Evolutionary conservation across 495 filamentous ascomycete genomes (phyloP), one percentile per base, ranked within the genome.

Genomic region (Pyrenopolyporus hunteri): DNA sequence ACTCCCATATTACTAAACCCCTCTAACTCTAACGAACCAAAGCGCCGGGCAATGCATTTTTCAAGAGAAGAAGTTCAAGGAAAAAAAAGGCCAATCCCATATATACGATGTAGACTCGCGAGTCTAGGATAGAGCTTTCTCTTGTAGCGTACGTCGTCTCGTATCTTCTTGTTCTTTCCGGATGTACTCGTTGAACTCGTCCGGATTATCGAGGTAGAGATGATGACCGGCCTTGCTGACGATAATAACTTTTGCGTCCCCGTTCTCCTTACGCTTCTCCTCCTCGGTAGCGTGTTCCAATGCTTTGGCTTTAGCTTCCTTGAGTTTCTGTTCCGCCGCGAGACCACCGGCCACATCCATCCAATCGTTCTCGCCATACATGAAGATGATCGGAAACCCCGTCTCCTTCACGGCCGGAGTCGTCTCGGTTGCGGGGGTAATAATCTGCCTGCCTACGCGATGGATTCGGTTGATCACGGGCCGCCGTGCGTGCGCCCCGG

Each of bases 321-420:
- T 85, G 10, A 97, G 80, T 76, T 90, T 94, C 74, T 91, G 81
- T 66, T 88, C 83, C 0, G 93, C 86, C 0, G 90, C 91, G 57
- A 83, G 87, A 1, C 94, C 94, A 11, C 93, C 95, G 0, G 83
- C 83, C 9, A 93, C 85, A 65, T 98, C 95, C 94, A 98, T 98
- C 94, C 94, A 98, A 78, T 98, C 94, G 66, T 92, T 85, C 66
- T 96, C 92, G 51, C 94, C 94, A 67, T 98, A 98, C 87, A 97
- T 90, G 66, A 98, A 83, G 8, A 97, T 83, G 25, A 97, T 79
- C 0, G 94, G 94, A 47, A 92, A 78, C 3, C 93, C 93, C 2
- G 82, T 88, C 67, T 96, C 91, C 6, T 69, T 71, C 5, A 77
- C 69, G 6, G 67, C 73, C 2, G 73, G 75, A 31, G 47, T 47